Percentiles rank a stretch among this genome's conserved stretches.
phyloP scores from a whole-genome alignment of 768 basidiomycete genomes.

The Suillus weaverae region DNA sequence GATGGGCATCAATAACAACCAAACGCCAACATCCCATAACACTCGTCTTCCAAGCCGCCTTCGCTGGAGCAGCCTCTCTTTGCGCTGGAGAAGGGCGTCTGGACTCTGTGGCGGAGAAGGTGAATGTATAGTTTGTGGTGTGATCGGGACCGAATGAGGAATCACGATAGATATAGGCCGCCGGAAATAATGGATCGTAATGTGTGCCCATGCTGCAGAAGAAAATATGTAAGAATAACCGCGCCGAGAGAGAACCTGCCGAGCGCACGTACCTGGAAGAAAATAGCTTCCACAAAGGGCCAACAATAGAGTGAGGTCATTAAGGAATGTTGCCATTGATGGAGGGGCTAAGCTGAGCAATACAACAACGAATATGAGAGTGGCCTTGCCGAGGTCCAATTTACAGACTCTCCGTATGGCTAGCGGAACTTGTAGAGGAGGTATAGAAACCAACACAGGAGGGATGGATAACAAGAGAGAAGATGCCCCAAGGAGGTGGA shows the following conservation, averaged over 20 bases:
- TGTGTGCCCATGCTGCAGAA: conserved; percentile 65
- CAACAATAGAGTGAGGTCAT: conserved; percentile 49
- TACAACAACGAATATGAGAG: conserved; percentile 43
- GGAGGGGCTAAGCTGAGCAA: conserved; percentile 47
- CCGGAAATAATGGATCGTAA: conserved; percentile 81
- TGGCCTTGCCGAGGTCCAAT: conserved; percentile 47
- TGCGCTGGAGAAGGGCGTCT: conserved; percentile 80
- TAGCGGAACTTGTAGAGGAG: conserved; percentile 50
- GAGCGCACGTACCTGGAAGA: conserved; percentile 49
- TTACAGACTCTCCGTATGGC: conserved; percentile 37
- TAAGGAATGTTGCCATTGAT: conserved; percentile 39
- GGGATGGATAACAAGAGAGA: conserved; percentile 63
- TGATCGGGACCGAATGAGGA: conserved; percentile 34
- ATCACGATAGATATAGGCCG: conserved; percentile 83
- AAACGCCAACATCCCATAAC: conserved; percentile 83
- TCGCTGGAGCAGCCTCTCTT: conserved; percentile 82
- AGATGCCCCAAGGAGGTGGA: conserved; percentile 43
- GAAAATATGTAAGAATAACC: background rate
- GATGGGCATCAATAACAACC: conserved; percentile 65
- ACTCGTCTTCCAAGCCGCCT: conserved; percentile 69
- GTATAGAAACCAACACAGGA: conserved; percentile 54
- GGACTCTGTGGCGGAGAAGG: conserved; percentile 34
- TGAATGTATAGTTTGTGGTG: conserved; percentile 20
- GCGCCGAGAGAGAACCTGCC: background rate
- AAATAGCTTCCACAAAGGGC: conserved; percentile 60